A percentile compares a stretch with the other conserved stretches of the same genome.
Evolutionary conservation across 176 grass and related monocot genomes (phyloP).

Genomic region (Saccharum spontaneum): DNA sequence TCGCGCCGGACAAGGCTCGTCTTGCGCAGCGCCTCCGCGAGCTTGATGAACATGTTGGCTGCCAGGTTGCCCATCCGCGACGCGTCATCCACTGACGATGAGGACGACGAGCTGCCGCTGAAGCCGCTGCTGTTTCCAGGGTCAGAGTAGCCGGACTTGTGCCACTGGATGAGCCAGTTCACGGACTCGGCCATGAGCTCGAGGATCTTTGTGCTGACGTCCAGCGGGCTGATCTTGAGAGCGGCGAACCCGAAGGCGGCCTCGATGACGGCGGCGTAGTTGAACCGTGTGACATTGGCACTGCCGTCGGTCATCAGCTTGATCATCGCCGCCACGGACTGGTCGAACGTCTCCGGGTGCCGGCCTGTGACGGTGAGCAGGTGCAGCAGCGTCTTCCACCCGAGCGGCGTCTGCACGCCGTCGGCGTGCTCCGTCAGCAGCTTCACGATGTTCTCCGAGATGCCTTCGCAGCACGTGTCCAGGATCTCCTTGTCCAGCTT

Average conservation of each 20-base stretch:
- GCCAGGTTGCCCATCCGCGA: conserved; percentile 50
- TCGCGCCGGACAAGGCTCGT: conserved; percentile 77
- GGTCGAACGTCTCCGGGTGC: conserved; percentile 92
- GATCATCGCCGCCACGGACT: conserved; percentile 61
- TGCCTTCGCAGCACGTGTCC: conserved; percentile 77
- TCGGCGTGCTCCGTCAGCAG: conserved; percentile 52
- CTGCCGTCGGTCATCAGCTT: conserved; percentile 70
- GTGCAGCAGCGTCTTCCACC: conserved; percentile 83
- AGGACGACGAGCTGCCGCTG: not conserved
- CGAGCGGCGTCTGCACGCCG: conserved; percentile 58
- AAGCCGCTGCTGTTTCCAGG: not conserved
- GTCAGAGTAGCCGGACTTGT: conserved; percentile 73
- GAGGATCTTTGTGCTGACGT: conserved; percentile 71
- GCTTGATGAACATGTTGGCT: conserved; percentile 76
- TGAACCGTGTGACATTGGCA: conserved; percentile 48
- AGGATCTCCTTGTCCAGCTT: conserved; percentile 94
- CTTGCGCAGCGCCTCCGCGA: conserved; percentile 76
- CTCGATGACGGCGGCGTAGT: conserved; percentile 81
- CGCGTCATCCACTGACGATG: conserved; percentile 15
- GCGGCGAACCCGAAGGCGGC: conserved; percentile 73
- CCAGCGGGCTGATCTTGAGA: conserved; percentile 87
- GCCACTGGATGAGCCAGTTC: conserved; percentile 72
- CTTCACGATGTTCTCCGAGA: conserved; percentile 49
- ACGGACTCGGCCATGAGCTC: conserved; percentile 75
- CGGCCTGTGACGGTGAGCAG: conserved; percentile 71